A percentile compares a stretch with the other conserved stretches of the same genome.
These are phyloP conservation scores for Trypanosoma congolense DNA, from an alignment of 208 protist genomes.

Conservation along the genomic window DNA sequence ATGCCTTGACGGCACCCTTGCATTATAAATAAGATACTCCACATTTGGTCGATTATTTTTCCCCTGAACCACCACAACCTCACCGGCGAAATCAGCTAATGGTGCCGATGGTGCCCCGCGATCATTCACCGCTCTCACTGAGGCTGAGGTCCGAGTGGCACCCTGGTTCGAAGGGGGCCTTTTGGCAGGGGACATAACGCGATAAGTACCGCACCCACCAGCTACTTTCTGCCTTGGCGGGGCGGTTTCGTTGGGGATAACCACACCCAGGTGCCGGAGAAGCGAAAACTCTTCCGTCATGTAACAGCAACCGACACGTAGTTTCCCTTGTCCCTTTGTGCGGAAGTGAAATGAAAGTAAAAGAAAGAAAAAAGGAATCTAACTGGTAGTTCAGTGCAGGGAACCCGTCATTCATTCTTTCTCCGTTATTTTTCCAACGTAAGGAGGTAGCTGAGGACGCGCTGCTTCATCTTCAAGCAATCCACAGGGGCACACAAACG, in stretches of 20 bases:
- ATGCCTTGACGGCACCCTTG: constrained; percentile 52
- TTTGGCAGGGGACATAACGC: constrained; percentile 49
- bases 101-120: constrained; percentile 16
- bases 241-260: constrained; percentile 14
- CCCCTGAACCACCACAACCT: constrained; percentile 36
- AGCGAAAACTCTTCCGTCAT: constrained; percentile 57
- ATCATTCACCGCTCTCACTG: constrained; percentile 26
- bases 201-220: constrained; percentile 12
- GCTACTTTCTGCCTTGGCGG: not conserved
- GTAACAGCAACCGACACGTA: not conserved
- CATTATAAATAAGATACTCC: constrained; percentile 67
- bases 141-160: constrained; percentile 12
- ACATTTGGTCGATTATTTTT: constrained; percentile 28
- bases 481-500: no score
- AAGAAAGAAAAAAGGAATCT: constrained; percentile 15
- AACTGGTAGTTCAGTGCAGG: not conserved
- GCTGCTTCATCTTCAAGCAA: no score
- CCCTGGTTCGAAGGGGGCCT: constrained; percentile 21
- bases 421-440: no score
- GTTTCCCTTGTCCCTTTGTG: not conserved
- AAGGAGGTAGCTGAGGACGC: no score
- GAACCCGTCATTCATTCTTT: no score
- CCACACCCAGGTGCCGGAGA: constrained; percentile 49
- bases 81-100: constrained; percentile 50
- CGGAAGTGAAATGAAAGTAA: constrained; percentile 5